These are phyloP conservation scores for Tricholoma saponaceum DNA, from an alignment of 768 basidiomycete genomes.

Conservation along the genomic window DNA sequence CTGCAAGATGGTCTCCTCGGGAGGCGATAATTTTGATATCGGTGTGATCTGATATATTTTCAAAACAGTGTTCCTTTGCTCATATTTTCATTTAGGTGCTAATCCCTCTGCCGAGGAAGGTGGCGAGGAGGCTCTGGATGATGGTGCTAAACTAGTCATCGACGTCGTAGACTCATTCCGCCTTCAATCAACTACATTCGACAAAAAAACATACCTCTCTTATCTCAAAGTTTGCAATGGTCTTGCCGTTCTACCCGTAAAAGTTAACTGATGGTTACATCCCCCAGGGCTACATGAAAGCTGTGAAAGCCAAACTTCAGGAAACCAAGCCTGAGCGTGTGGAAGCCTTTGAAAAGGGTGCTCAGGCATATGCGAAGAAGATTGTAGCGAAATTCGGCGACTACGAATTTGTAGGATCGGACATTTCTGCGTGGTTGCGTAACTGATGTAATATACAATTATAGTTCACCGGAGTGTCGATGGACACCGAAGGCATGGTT, in stretches of 20 bases:
- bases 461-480: slow-evolving; percentile 67
- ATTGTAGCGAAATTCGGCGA: slow-evolving; percentile 88
- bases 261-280: neutral
- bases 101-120: slow-evolving; percentile 91
- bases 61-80: neutral
- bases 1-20: slow-evolving; percentile 61
- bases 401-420: slow-evolving; percentile 79
- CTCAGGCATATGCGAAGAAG: slow-evolving; percentile 79
- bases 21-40: slow-evolving; percentile 82
- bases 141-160: slow-evolving; percentile 75
- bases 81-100: slow-evolving; percentile 51
- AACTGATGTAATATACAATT: neutral
- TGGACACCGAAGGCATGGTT: slow-evolving; percentile 92
- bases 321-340: slow-evolving; percentile 57
- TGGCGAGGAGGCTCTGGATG: slow-evolving; percentile 70
- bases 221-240: slow-evolving; percentile 69
- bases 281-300: slow-evolving; percentile 90
- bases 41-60: slow-evolving; percentile 43
- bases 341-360: slow-evolving; percentile 77
- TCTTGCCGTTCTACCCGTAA: neutral
- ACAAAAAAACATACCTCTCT: slow-evolving; percentile 82
- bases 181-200: slow-evolving; percentile 74
- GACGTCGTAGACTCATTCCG: slow-evolving; percentile 92
- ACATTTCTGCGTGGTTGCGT: neutral
- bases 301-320: slow-evolving; percentile 64